These are phyloP conservation scores for Nemania sp. DNA, from an alignment of 2,329 filamentous ascomycete species.

Conservation along the genomic window DNA sequence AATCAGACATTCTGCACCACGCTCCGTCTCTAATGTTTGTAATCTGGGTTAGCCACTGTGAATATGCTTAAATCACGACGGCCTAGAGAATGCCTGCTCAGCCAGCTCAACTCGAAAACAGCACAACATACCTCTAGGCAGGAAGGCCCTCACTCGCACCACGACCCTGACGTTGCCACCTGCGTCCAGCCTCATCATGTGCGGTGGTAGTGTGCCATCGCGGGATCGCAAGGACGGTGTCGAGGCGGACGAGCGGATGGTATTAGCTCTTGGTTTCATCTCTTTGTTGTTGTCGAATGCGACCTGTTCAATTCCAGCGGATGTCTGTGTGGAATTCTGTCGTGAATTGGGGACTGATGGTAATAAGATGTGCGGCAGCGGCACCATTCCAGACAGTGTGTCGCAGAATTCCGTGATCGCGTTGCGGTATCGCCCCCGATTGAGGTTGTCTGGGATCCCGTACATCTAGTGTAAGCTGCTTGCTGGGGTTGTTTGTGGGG, in stretches of 20 bases:
- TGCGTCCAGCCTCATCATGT: constrained; percentile 67
- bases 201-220: constrained; percentile 72
- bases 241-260: constrained; percentile 74
- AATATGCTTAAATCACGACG: constrained; percentile 27
- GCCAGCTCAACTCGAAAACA: not conserved
- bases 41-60: constrained; percentile 19
- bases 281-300: constrained; percentile 23
- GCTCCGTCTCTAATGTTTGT: constrained; percentile 75
- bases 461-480: constrained; percentile 36
- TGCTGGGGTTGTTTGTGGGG: constrained; percentile 37
- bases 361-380: constrained; percentile 59
- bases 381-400: constrained; percentile 53
- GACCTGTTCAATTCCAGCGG: constrained; percentile 32
- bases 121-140: constrained; percentile 74
- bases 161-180: constrained; percentile 86
- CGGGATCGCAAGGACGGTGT: constrained; percentile 81
- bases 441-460: constrained; percentile 42
- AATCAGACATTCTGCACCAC: constrained; percentile 85
- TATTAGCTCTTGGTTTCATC: constrained; percentile 38
- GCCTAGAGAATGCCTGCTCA: not conserved
- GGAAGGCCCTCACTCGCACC: constrained; percentile 82
- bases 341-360: constrained; percentile 44
- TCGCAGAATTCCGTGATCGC: constrained; percentile 42
- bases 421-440: constrained; percentile 44
- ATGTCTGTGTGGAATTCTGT: constrained; percentile 50